Evolutionary conservation across 2,329 filamentous ascomycete species (phyloP).

Genomic region (Nectriaceae sp.): DNA sequence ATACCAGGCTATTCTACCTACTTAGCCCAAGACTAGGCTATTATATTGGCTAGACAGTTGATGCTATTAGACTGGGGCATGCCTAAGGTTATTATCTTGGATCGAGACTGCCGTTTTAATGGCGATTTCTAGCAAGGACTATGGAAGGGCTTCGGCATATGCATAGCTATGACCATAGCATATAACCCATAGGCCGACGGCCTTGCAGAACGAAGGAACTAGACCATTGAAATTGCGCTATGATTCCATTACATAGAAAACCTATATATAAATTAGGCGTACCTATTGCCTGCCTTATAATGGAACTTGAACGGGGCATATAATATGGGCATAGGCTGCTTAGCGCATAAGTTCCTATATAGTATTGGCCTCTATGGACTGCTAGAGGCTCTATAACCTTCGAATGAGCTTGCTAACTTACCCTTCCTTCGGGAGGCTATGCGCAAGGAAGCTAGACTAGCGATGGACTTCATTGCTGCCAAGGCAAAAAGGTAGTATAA

Average conservation of each 20-base stretch:
- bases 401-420: background rate
- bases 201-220: constrained; percentile 2
- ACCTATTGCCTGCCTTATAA: background rate
- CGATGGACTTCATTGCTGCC: constrained; percentile 2
- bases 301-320: background rate
- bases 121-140: background rate
- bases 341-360: constrained; percentile 1
- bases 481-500: constrained; percentile 3
- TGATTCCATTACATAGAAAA: constrained; percentile 1
- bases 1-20: background rate
- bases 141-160: background rate
- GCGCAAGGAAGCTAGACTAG: background rate
- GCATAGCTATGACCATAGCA: background rate
- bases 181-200: constrained; percentile 2
- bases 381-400: background rate
- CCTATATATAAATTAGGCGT: background rate
- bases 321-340: background rate
- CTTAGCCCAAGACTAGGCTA: background rate
- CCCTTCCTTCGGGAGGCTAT: background rate
- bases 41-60: background rate
- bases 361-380: background rate
- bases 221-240: constrained; percentile 2
- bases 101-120: background rate
- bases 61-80: constrained; percentile 3
- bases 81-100: background rate